Percentiles rank a stretch among this genome's conserved stretches.
phyloP scores from a whole-genome alignment of 306 rosid genomes.

The Castanea crenata region DNA sequence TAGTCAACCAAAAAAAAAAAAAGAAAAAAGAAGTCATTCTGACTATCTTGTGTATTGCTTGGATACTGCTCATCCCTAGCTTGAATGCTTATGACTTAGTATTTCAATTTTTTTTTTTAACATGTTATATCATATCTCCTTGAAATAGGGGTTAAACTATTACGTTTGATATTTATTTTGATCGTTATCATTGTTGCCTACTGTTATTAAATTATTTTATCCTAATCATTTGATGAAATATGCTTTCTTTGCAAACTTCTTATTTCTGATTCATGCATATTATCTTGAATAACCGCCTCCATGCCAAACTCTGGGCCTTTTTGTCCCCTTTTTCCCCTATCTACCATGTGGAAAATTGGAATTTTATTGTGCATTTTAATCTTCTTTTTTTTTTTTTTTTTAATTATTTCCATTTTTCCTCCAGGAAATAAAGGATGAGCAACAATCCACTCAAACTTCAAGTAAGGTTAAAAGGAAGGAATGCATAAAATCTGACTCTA shows the following conservation, averaged over 20 bases:
- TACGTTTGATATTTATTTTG: not conserved
- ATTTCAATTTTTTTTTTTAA: not conserved
- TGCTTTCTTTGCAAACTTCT: too few species aligned
- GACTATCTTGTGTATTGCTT: not conserved
- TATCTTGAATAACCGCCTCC: too few species aligned
- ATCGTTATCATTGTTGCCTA: not conserved
- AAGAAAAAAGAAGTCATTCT: too few species aligned
- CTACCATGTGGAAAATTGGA: not conserved
- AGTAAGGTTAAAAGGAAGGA: constrained; percentile 29
- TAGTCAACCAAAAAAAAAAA: too few species aligned
- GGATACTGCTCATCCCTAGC: not conserved
- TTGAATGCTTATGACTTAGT: not conserved
- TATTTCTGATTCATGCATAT: too few species aligned
- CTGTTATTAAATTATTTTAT: not conserved
- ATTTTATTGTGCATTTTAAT: not conserved
- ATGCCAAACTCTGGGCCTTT: too few species aligned
- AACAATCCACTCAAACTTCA: constrained; percentile 27
- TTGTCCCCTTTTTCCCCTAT: too few species aligned
- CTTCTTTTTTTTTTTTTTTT: not conserved
- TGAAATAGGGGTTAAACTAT: not conserved
- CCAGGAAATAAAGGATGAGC: constrained; percentile 8
- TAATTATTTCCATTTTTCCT: not conserved
- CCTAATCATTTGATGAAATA: too few species aligned
- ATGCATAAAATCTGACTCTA: constrained; percentile 27
- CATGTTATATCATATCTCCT: not conserved